Evolutionary conservation across 176 grass and related monocot species (phyloP).

Genomic region (Themeda triandra): DNA sequence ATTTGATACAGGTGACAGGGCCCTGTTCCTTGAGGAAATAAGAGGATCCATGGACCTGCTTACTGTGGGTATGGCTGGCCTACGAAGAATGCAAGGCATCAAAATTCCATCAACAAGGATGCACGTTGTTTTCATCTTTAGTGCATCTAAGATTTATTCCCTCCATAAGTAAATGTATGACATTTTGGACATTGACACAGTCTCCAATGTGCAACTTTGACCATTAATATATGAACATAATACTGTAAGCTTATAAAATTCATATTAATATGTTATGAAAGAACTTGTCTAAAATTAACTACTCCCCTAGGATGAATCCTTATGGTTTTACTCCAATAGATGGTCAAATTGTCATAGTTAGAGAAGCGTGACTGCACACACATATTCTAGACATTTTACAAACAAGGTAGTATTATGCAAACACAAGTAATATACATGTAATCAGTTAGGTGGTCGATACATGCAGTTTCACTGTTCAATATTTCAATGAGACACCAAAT

Average conservation of each 20-base stretch:
- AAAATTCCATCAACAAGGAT: neutral
- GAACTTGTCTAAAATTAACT: neutral
- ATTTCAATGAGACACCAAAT: neutral
- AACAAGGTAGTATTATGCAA: neutral
- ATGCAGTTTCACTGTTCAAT: neutral
- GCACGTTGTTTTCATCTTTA: constrained; percentile 7
- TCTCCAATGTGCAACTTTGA: neutral
- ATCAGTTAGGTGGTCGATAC: constrained; percentile 9
- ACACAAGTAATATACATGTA: neutral
- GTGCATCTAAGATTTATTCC: neutral
- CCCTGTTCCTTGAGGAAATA: constrained; percentile 36
- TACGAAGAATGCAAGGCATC: constrained; percentile 20
- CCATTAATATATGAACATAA: neutral
- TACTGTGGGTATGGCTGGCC: constrained; percentile 17
- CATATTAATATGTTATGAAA: neutral
- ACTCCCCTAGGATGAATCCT: neutral
- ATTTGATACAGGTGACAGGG: constrained; percentile 31
- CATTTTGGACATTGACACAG: neutral
- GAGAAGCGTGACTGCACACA: neutral
- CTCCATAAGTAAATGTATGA: neutral
- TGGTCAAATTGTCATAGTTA: neutral
- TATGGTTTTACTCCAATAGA: neutral
- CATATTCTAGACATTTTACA: neutral
- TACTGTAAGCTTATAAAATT: neutral
- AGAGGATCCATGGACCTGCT: constrained; percentile 8